Base-by-base conservation (phyloP, 2,329 filamentous ascomycete genomes). In the Catunica adiposa region DNA sequence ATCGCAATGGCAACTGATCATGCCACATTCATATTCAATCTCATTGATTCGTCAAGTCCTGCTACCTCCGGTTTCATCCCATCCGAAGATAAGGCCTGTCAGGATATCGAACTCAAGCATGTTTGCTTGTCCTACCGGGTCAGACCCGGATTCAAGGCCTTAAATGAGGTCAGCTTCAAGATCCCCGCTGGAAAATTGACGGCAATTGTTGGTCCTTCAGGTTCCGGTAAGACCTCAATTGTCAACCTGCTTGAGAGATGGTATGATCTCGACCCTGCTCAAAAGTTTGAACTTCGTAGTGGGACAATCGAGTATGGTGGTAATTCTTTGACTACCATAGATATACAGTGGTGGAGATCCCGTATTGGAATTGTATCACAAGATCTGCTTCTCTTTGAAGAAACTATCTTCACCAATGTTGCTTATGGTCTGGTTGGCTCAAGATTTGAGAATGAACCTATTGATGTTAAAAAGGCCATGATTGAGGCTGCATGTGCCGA, bases 41-140 rank as follows among this genome's bases (percentile, higher is more conserved):
- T 69, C 57, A 75, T 75, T 57, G 72, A 75, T 55, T 53, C 59
- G 17, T 29, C 50, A 29, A 56, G 55, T 6, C 29, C 26, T n/a
- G 23, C 7, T 7, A 51, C 29, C 11, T 7, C 44, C 5, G 37
- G 42, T 11, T 22, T 20, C 20, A 55, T 29, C 31, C 26, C 14
- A 38, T 50, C 26, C 20, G 38, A 51, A 52, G 56, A 76, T n/a
- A 71, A 75, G 1, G 70, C 71, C 1, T 67, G 65, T 4, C 67
- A 69, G 17, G 75, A 83, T 53, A 82, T 86, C 51, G 67, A 74
- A 3, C 77, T 89, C 42, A 68, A 78, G 9, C 71, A 79, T 44
- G 76, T 89, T 9, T 76, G 73, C n/a, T 89, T 89, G 62, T 77
- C 83, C 1, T 89, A 89, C 62, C 85, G 85, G 0, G 79, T 70